Conservation (phyloP, 768 basidiomycete species). For the Mycena pura region DNA sequence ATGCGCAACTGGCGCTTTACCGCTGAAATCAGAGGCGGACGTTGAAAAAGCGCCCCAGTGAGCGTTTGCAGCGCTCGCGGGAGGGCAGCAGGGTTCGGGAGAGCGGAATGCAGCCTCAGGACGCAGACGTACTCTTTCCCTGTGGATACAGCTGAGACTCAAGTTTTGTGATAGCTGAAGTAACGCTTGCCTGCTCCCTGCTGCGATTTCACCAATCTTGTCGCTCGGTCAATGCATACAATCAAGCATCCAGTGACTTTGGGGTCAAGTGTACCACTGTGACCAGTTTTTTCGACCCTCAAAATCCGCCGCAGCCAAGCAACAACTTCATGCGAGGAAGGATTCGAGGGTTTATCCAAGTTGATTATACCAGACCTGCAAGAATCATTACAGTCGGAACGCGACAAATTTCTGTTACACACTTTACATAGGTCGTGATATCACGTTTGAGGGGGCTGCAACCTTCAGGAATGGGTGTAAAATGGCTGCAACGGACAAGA, state of each 20-base stretch:
- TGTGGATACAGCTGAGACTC: constrained; percentile 34
- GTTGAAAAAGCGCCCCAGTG: constrained; percentile 98
- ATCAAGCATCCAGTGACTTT: constrained; percentile 99
- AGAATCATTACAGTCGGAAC: constrained; percentile 12
- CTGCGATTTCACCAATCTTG: constrained; percentile 96
- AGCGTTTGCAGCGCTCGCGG: constrained; percentile 95
- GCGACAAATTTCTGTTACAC: constrained; percentile 22
- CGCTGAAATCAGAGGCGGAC: constrained; percentile 97
- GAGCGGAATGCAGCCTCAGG: constrained; percentile 84
- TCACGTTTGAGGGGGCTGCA: constrained; percentile 96
- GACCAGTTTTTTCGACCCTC: constrained; percentile 97
- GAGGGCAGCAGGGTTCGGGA: constrained; percentile 83
- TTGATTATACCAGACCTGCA: constrained; percentile 97
- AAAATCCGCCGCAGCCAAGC: constrained; percentile 98
- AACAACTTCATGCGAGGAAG: constrained; percentile 98
- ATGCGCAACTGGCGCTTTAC: constrained; percentile 98
- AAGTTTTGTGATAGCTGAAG: constrained; percentile 1
- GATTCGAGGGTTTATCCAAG: constrained; percentile 99
- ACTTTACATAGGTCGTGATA: constrained; percentile 91
- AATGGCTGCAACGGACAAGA: constrained; percentile 93
- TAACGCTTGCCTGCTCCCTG: constrained; percentile 86
- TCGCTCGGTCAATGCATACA: constrained; percentile 99
- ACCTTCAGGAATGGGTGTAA: constrained; percentile 95
- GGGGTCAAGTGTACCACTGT: constrained; percentile 97
- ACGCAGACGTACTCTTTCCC: constrained; percentile 99